Evolutionary conservation across 1,284 basidiomycete species (phyloP).

Genomic region (Puccinia triticina): DNA sequence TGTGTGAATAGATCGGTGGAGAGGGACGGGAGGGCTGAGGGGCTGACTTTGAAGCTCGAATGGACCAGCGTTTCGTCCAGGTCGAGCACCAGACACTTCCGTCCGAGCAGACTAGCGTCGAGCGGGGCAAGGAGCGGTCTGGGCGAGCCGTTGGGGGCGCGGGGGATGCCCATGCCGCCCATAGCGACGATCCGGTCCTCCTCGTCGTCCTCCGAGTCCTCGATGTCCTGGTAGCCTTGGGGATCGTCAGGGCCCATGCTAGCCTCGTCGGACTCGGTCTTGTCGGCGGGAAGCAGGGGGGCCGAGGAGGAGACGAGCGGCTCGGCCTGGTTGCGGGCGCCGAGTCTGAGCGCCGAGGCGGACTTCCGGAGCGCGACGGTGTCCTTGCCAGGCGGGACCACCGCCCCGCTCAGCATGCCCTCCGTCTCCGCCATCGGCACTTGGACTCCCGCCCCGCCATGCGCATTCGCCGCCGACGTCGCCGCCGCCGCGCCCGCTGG

Average conservation of each 20-base stretch:
- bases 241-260: slow-evolving; percentile 63
- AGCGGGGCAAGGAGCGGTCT: slow-evolving; percentile 29
- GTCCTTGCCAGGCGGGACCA: slow-evolving; percentile 71
- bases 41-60: slow-evolving; percentile 61
- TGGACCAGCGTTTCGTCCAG: slow-evolving; percentile 94
- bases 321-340: slow-evolving; percentile 58
- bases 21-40: neutral
- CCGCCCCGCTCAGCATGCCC: slow-evolving; percentile 70
- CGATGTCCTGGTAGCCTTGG: slow-evolving; percentile 56
- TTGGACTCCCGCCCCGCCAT: slow-evolving; percentile 57
- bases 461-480: slow-evolving; percentile 39
- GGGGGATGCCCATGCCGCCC: slow-evolving; percentile 79
- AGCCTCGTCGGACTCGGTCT: slow-evolving; percentile 54
- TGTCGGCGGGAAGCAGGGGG: neutral
- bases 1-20: no score
- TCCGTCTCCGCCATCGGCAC: slow-evolving; percentile 66
- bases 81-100: slow-evolving; percentile 73
- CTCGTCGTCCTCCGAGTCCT: slow-evolving; percentile 70
- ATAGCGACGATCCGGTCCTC: slow-evolving; percentile 77
- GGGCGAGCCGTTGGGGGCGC: slow-evolving; percentile 69
- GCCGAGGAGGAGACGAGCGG: slow-evolving; percentile 32
- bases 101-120: slow-evolving; percentile 65
- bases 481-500: slow-evolving; percentile 39
- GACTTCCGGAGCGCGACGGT: slow-evolving; percentile 61
- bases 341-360: slow-evolving; percentile 52